Evolutionary conservation across 208 protist species (phyloP), one percentile per base, ranked within the genome.

Genomic region (Hexamita inflata): DNA sequence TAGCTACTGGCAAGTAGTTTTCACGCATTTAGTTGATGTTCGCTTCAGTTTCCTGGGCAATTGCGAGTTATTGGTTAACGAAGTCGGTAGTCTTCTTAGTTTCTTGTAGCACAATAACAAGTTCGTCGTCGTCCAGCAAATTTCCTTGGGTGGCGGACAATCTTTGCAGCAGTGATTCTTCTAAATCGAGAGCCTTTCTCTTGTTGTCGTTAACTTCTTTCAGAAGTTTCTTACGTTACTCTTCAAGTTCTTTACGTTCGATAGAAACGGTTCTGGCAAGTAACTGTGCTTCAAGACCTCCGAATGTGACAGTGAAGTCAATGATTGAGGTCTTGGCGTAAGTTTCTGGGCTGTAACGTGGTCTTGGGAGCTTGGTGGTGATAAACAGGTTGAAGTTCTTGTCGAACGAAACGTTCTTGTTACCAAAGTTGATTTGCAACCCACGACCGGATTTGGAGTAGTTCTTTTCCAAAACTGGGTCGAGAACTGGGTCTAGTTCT

Each of bases 221-320:
- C 26, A 94, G 85, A n/a, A 97, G 85, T 82, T 94, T 91, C 30
- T 86, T 85, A 73, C 93, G 89, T 83, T 96, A 86, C 80, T 93
- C 89, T 84, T 97, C 94, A 19, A 98, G 89, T 81, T 96, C 91
- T 53, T 86, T 87, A 85, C 96, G 94, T 84, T 98, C 94, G 73
- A 91, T 83, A 45, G 90, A 80, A 78, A 98, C 94, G 28, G 97
- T 94, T 58, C 90, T 87, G 38, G 88, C 92, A n/a, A 89, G 75
- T 87, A 89, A 35, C 86, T 90, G 83, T 87, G 32, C 80, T 77
- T 88, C 85, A 19, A 88, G 80, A 65, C 87, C 85, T 42, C 73
- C 66, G 73, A 96, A 94, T n/a, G 94, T 97, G 19, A 98, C 94
- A n/a, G 94, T 94, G 78, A 98, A 97, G 82, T 98, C 93, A 79